Evolutionary conservation across 495 filamentous ascomycete species (phyloP).

Genomic region (Aspergillus taichungensis): DNA sequence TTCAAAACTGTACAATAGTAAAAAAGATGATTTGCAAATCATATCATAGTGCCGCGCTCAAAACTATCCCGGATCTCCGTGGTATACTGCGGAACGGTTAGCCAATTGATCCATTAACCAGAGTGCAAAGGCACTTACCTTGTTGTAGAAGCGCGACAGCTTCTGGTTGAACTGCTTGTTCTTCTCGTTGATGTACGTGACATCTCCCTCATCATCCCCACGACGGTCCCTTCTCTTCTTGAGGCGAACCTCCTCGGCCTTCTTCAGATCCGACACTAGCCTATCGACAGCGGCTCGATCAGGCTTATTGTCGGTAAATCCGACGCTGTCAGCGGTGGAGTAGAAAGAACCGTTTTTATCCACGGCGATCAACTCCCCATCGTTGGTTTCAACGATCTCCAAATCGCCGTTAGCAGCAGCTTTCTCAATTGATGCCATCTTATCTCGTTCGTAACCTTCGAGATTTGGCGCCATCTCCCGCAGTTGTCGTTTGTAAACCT

Average conservation of each 20-base stretch:
- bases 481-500: conserved; percentile 89
- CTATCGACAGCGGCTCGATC: conserved; percentile 85
- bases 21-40: conserved; percentile 12
- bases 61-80: conserved; percentile 95
- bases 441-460: conserved; percentile 76
- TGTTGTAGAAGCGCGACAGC: conserved; percentile 89
- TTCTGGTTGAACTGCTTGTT: conserved; percentile 99
- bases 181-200: conserved; percentile 99
- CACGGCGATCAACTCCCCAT: conserved; percentile 88
- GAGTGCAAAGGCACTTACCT: conserved; percentile 42
- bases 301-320: conserved; percentile 78
- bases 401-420: conserved; percentile 72
- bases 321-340: conserved; percentile 69
- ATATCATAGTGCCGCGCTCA: conserved; percentile 78
- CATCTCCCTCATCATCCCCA: conserved; percentile 72
- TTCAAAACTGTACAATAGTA: conserved; percentile 7
- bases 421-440: conserved; percentile 72
- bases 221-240: conserved; percentile 75
- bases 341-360: conserved; percentile 88
- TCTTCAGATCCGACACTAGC: conserved; percentile 74
- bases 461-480: conserved; percentile 59
- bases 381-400: conserved; percentile 87
- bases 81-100: conserved; percentile 61
- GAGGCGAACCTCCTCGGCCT: conserved; percentile 77
- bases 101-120: conserved; percentile 4